These are phyloP conservation scores for Kurtzmaniella natalensis DNA, from an alignment of 1,139 yeast species.

Conservation along the genomic window DNA sequence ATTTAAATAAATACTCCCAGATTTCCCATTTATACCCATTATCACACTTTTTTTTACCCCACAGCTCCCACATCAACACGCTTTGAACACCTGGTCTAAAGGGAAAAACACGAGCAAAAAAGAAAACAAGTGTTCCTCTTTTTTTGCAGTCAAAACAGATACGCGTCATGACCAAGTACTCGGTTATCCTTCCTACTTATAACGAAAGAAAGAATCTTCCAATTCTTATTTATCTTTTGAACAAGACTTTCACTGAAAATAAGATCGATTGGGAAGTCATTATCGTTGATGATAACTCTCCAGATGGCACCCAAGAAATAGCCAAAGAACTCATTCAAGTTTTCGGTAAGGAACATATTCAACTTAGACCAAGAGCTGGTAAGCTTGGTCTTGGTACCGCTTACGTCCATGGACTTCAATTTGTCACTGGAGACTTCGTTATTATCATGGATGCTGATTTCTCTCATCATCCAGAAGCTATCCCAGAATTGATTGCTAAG, in stretches of 20 bases:
- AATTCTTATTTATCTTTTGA: constrained; percentile 65
- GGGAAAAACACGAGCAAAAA: too few species aligned
- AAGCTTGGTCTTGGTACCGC: constrained; percentile 82
- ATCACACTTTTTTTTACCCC: neutral
- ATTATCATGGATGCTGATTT: constrained; percentile 87
- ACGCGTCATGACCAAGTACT: constrained; percentile 42
- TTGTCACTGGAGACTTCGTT: constrained; percentile 69
- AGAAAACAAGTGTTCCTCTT: too few species aligned
- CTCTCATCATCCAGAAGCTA: constrained; percentile 78
- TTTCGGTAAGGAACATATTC: constrained; percentile 62
- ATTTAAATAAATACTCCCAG: too few species aligned
- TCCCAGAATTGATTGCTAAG: constrained; percentile 68
- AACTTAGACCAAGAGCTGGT: constrained; percentile 71
- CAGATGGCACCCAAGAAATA: constrained; percentile 77
- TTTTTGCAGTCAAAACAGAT: neutral
- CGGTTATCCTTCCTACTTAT: constrained; percentile 76
- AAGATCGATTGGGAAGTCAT: constrained; percentile 72
- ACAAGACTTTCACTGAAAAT: constrained; percentile 61
- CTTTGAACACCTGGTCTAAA: neutral
- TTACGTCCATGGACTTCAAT: constrained; percentile 73
- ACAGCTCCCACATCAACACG: neutral
- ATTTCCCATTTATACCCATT: too few species aligned
- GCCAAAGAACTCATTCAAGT: constrained; percentile 61
- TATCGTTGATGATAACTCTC: constrained; percentile 78
- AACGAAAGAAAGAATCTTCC: constrained; percentile 72